Conservation (phyloP, 257 asterid species). For the Salvia splendens region DNA sequence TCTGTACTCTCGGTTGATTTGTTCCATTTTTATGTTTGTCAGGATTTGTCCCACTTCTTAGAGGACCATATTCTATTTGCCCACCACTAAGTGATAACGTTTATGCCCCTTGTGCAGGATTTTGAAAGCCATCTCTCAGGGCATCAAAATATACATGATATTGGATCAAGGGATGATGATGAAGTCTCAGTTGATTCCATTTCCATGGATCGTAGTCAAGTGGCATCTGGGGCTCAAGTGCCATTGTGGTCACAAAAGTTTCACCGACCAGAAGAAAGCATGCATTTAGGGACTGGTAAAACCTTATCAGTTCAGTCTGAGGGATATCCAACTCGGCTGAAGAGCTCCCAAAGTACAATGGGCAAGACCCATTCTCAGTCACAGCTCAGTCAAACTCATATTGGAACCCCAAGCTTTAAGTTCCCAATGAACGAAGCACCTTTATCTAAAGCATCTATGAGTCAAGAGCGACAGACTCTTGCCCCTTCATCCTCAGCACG, state of each 20-base stretch:
- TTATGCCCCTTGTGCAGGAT: conserved; percentile 45
- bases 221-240: conserved; percentile 43
- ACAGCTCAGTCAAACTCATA: conserved; percentile 42
- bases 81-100: conserved; percentile 3
- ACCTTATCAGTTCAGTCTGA: conserved; percentile 43
- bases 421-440: conserved; percentile 37
- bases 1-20: conserved; percentile 16
- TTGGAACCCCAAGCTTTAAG: conserved; percentile 44
- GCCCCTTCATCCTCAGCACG: conserved; percentile 47
- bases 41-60: neutral
- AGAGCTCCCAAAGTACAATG: conserved; percentile 38
- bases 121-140: conserved; percentile 43
- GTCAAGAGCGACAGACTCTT: conserved; percentile 43
- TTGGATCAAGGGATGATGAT: conserved; percentile 49
- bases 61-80: neutral
- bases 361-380: conserved; percentile 45
- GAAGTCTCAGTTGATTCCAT: conserved; percentile 62
- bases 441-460: conserved; percentile 39
- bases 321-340: conserved; percentile 49
- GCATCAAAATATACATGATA: conserved; percentile 38
- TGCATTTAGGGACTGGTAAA: conserved; percentile 40
- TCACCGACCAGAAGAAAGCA: conserved; percentile 40
- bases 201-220: conserved; percentile 49
- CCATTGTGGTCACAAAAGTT: conserved; percentile 53
- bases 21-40: no score